A percentile compares a stretch with the other conserved stretches of the same genome.
These are phyloP conservation scores for Stylonectria norvegica DNA, from an alignment of 2,329 filamentous ascomycete genomes.

Conservation along the genomic window DNA sequence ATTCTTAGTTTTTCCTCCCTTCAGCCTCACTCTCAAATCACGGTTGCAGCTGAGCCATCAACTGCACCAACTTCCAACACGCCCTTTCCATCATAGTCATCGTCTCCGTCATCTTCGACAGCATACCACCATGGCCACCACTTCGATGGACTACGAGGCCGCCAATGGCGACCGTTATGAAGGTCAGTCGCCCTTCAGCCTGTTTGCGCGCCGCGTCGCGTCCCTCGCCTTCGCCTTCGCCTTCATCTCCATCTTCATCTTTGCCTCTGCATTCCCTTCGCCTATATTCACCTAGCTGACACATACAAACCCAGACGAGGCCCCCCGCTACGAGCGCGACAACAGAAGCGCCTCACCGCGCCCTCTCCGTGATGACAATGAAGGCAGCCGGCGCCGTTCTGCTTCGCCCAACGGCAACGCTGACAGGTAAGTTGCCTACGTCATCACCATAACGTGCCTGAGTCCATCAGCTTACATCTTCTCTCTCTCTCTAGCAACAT, in stretches of 20 bases:
- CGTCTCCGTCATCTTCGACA: slow-evolving; percentile 13
- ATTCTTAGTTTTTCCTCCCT: slow-evolving; percentile 24
- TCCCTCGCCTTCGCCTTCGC: slow-evolving; percentile 2
- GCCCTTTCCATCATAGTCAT: slow-evolving; percentile 17
- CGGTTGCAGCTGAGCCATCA: slow-evolving; percentile 22
- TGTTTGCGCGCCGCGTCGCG: slow-evolving; percentile 16
- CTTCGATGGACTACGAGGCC: slow-evolving; percentile 68
- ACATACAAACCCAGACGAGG: slow-evolving; percentile 48
- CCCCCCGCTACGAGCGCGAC: slow-evolving; percentile 63
- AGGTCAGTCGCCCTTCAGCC: slow-evolving; percentile 43
- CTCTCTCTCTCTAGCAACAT: slow-evolving; percentile 34
- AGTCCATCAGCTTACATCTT: slow-evolving; percentile 10
- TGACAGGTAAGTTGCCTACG: slow-evolving; percentile 24
- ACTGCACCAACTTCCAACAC: slow-evolving; percentile 16
- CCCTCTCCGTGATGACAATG: slow-evolving; percentile 57
- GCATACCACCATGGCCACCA: slow-evolving; percentile 53
- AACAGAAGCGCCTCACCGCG: slow-evolving; percentile 65
- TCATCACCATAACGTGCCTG: not conserved
- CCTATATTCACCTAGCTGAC: no score
- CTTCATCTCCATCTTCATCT: not conserved
- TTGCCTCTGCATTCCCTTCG: slow-evolving; percentile 5
- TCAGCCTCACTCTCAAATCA: slow-evolving; percentile 23
- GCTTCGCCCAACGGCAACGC: slow-evolving; percentile 55
- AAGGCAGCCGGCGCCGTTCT: slow-evolving; percentile 58
- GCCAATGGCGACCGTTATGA: slow-evolving; percentile 65